phyloP scores from a whole-genome alignment of 495 filamentous ascomycete genomes.

The Gamarada debralockiae region DNA sequence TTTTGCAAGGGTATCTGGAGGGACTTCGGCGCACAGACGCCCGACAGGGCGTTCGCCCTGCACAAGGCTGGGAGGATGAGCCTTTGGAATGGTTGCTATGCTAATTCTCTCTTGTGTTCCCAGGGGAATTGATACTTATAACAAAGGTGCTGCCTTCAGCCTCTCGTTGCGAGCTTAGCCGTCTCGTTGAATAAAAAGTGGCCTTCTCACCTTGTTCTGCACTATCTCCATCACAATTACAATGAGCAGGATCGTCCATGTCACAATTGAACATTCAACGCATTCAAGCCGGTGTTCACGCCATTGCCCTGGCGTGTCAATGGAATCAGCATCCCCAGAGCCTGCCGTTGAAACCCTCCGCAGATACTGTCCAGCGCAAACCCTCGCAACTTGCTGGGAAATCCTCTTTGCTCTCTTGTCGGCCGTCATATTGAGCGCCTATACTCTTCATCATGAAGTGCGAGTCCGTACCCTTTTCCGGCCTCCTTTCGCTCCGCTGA shows the following conservation, averaged over 20 bases:
- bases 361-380: constrained; percentile 5
- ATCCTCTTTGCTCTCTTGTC: constrained; percentile 8
- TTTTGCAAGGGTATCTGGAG: neutral
- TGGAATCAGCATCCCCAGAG: neutral
- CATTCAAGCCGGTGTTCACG: constrained; percentile 1
- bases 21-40: neutral
- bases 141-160: neutral
- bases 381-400: constrained; percentile 21
- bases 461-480: constrained; percentile 2
- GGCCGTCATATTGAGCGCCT: constrained; percentile 11
- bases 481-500: neutral
- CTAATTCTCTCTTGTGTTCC: too few relatives aligned
- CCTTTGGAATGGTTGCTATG: too few relatives aligned
- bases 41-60: neutral
- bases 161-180: neutral
- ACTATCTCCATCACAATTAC: neutral
- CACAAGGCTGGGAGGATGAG: neutral
- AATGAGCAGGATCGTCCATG: neutral
- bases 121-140: neutral
- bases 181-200: neutral
- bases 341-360: neutral
- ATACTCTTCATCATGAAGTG: constrained; percentile 12
- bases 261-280: neutral
- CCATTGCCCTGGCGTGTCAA: neutral
- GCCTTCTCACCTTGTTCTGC: neutral